phyloP scores from a whole-genome alignment of 805 yeast genomes.

The Phaffomyces opuntiae region DNA sequence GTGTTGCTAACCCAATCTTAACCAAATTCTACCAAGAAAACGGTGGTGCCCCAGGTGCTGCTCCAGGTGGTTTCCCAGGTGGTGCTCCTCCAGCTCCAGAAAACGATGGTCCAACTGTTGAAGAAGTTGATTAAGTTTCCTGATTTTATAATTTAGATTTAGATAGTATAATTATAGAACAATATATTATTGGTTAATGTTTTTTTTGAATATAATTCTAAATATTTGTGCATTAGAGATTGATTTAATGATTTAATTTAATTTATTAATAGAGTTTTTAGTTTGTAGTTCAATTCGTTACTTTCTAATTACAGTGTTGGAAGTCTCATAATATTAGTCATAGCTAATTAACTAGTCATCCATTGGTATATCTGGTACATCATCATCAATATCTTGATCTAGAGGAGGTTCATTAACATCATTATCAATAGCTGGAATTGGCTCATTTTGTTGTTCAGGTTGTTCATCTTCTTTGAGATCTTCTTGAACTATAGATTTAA shows the following conservation, averaged over 20 bases:
- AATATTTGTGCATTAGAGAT: not conserved
- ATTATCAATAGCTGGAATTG: not conserved
- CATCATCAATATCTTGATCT: slow-evolving; percentile 1
- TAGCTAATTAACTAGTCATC: slow-evolving; percentile 7
- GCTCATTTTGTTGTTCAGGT: not conserved
- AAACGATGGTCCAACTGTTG: slow-evolving; percentile 62
- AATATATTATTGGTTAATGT: not conserved
- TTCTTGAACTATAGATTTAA: slow-evolving; percentile 5
- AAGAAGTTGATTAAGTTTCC: slow-evolving; percentile 56
- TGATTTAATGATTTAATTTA: not conserved
- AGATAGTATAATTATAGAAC: slow-evolving; percentile 1
- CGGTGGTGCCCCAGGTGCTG: slow-evolving; percentile 72
- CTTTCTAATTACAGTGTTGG: no score
- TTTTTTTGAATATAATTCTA: not conserved
- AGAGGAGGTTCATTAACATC: not conserved
- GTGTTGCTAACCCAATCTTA: slow-evolving; percentile 93
- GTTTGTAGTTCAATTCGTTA: no score
- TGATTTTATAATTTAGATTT: slow-evolving; percentile 10
- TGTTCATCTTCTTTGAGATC: slow-evolving; percentile 6
- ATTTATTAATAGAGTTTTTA: no score
- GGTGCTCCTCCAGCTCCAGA: slow-evolving; percentile 45
- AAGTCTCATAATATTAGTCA: not conserved
- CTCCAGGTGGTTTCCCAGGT: slow-evolving; percentile 49
- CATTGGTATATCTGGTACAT: slow-evolving; percentile 11
- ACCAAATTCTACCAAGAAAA: slow-evolving; percentile 94